Evolutionary conservation across 768 basidiomycete genomes (phyloP).

Genomic region (Chlorophyllum brunneum): DNA sequence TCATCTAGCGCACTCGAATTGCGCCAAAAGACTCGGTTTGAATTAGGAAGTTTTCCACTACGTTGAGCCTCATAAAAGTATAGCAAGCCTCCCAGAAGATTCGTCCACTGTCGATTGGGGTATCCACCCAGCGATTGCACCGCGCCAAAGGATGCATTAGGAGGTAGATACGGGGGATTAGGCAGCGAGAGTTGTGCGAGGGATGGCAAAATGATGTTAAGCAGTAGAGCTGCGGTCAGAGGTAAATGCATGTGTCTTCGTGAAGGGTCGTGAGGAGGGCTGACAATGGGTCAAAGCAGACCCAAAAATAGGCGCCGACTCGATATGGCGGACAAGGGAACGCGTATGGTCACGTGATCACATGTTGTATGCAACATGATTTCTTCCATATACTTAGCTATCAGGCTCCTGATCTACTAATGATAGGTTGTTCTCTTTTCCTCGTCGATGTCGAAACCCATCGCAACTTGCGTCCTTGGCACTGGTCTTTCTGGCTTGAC

Average conservation of each 20-base stretch:
- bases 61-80: slow-evolving; percentile 94
- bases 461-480: slow-evolving; percentile 70
- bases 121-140: slow-evolving; percentile 35
- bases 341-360: not conserved
- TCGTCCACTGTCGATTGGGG: slow-evolving; percentile 81
- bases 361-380: too few species aligned
- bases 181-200: slow-evolving; percentile 62
- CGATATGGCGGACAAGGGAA: not conserved
- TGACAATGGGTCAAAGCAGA: slow-evolving; percentile 8
- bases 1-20: slow-evolving; percentile 79
- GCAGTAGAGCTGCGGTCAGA: slow-evolving; percentile 23
- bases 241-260: slow-evolving; percentile 21
- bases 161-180: slow-evolving; percentile 60
- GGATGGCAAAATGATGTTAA: slow-evolving; percentile 17
- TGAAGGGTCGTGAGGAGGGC: slow-evolving; percentile 13
- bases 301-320: not conserved
- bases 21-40: slow-evolving; percentile 81
- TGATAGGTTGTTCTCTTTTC: not conserved
- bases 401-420: too few species aligned
- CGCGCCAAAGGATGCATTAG: slow-evolving; percentile 53
- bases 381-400: too few species aligned
- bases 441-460: slow-evolving; percentile 38
- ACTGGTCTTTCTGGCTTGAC: slow-evolving; percentile 74
- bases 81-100: slow-evolving; percentile 71
- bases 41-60: slow-evolving; percentile 64